Percentiles rank a stretch among this genome's conserved stretches.
Evolutionary conservation across 2,329 filamentous ascomycete species (phyloP).

Genomic region (Hymenoscyphus occultus): DNA sequence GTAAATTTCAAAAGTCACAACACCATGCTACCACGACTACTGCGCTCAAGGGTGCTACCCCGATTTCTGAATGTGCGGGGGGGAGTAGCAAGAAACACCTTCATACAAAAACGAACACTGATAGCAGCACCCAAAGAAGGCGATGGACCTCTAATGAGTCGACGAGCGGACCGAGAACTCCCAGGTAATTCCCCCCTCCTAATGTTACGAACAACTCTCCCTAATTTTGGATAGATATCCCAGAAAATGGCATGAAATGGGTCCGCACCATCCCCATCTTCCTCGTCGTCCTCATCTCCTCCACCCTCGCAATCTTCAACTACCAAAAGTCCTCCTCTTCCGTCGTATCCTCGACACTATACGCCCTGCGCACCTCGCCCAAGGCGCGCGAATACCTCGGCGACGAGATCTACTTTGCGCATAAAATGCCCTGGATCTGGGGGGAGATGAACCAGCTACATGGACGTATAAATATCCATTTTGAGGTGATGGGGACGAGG

Average conservation of each 20-base stretch:
- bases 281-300: conserved; percentile 64
- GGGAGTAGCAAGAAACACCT: not conserved
- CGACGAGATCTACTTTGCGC: conserved; percentile 79
- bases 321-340: conserved; percentile 94
- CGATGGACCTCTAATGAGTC: conserved; percentile 62
- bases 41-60: conserved; percentile 28
- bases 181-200: conserved; percentile 48
- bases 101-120: conserved; percentile 44
- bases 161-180: conserved; percentile 63
- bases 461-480: conserved; percentile 82
- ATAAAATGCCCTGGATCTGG: conserved; percentile 77
- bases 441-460: conserved; percentile 92
- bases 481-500: conserved; percentile 79
- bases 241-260: conserved; percentile 51
- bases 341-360: conserved; percentile 83
- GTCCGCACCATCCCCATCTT: conserved; percentile 77
- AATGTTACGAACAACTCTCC: not conserved
- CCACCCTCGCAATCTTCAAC: conserved; percentile 91
- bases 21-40: conserved; percentile 34
- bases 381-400: conserved; percentile 75
- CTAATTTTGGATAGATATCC: conserved; percentile 25
- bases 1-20: not conserved
- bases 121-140: conserved; percentile 56
- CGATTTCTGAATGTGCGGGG: conserved; percentile 14
- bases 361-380: conserved; percentile 80